Conservation (phyloP, 2,329 filamentous ascomycete species). For the Rosellinia necatrix region DNA sequence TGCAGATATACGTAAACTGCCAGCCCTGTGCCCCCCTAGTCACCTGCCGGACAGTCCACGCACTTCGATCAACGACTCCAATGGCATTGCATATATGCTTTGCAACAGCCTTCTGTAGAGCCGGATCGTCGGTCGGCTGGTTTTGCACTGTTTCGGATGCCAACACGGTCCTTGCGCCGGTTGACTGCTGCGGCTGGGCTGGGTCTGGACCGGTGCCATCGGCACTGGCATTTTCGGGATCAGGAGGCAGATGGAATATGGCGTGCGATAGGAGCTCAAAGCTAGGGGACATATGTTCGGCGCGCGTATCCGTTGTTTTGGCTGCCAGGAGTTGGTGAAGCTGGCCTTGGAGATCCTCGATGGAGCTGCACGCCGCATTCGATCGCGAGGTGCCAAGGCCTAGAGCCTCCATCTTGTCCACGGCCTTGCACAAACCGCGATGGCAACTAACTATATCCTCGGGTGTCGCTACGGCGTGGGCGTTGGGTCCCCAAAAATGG, state of each 20-base stretch:
- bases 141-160: slow-evolving; percentile 53
- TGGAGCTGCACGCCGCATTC: slow-evolving; percentile 43
- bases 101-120: slow-evolving; percentile 54
- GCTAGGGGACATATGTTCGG: slow-evolving; percentile 53
- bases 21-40: slow-evolving; percentile 54
- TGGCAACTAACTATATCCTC: background rate
- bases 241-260: slow-evolving; percentile 48
- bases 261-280: slow-evolving; percentile 53
- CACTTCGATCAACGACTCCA: slow-evolving; percentile 51
- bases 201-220: slow-evolving; percentile 37
- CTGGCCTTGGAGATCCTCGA: slow-evolving; percentile 53
- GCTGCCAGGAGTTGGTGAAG: slow-evolving; percentile 48
- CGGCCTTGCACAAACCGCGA: background rate
- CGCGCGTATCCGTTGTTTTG: slow-evolving; percentile 53
- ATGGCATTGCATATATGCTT: slow-evolving; percentile 53
- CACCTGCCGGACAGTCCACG: slow-evolving; percentile 53
- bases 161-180: slow-evolving; percentile 45
- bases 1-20: slow-evolving; percentile 59
- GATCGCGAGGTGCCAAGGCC: slow-evolving; percentile 38
- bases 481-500: background rate
- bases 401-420: slow-evolving; percentile 38
- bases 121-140: slow-evolving; percentile 54
- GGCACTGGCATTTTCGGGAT: slow-evolving; percentile 43
- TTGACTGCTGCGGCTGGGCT: slow-evolving; percentile 35
- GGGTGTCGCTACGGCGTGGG: background rate